Conservation (phyloP, 306 rosid species). For the Citrullus mucosospermus region DNA sequence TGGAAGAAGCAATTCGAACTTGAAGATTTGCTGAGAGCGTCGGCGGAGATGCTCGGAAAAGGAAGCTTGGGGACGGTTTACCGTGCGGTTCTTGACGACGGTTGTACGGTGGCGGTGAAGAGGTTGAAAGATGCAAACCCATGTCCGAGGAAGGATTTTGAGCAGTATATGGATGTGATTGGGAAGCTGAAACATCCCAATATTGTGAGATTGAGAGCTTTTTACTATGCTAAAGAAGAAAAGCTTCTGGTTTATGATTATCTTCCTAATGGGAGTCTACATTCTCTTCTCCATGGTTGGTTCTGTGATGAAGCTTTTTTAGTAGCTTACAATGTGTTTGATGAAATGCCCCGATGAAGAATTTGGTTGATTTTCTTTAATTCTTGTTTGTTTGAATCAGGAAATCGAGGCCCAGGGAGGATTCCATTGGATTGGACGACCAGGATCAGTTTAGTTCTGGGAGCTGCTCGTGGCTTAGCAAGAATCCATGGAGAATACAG, state of each 20-base stretch:
- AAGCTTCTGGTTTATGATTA: slow-evolving; percentile 96
- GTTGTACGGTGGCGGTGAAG: slow-evolving; percentile 72
- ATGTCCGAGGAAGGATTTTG: slow-evolving; percentile 69
- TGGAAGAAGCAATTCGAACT: slow-evolving; percentile 75
- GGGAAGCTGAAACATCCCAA: slow-evolving; percentile 75
- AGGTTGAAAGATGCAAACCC: slow-evolving; percentile 88
- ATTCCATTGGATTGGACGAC: slow-evolving; percentile 99
- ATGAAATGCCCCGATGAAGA: background rate
- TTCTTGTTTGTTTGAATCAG: slow-evolving; percentile 20
- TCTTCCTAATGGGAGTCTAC: slow-evolving; percentile 86
- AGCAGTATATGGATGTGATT: slow-evolving; percentile 91
- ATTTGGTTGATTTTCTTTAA: background rate
- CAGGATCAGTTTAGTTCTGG: slow-evolving; percentile 77
- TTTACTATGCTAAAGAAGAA: slow-evolving; percentile 86
- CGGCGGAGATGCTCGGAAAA: slow-evolving; percentile 98
- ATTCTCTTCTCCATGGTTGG: slow-evolving; percentile 85
- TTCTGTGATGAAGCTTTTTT: background rate
- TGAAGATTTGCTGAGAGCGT: slow-evolving; percentile 84
- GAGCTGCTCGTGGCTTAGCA: slow-evolving; percentile 86
- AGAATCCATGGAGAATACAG: slow-evolving; percentile 63
- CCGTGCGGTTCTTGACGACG: slow-evolving; percentile 81
- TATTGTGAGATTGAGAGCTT: slow-evolving; percentile 70
- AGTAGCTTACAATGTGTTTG: background rate
- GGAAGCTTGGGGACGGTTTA: slow-evolving; percentile 95
- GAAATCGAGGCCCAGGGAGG: slow-evolving; percentile 91